Conservation (phyloP, 2,329 filamentous ascomycete species). For the Fusarium solani-melongenae region DNA sequence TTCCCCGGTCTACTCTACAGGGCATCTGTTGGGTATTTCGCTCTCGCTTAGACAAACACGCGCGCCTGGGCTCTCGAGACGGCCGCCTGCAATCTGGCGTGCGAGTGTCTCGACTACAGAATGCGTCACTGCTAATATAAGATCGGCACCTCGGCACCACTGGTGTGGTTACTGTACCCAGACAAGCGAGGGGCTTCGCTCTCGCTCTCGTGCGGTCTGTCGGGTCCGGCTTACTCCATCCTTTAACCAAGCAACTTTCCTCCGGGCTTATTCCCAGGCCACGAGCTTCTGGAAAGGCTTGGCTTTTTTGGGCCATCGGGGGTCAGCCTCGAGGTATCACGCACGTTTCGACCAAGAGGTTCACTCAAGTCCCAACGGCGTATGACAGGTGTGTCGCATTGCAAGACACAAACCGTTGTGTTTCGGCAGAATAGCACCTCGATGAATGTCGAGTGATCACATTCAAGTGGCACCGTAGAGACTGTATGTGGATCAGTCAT, state of each 20-base stretch:
- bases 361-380: conserved; percentile 4
- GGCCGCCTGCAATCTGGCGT: background rate
- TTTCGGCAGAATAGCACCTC: conserved; percentile 31
- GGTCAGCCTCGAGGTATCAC: background rate
- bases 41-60: conserved; percentile 10
- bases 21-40: background rate
- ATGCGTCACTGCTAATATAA: conserved; percentile 14
- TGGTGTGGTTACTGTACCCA: background rate
- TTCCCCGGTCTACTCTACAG: background rate
- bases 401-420: conserved; percentile 23
- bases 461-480: conserved; percentile 4
- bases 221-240: background rate
- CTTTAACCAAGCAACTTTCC: background rate
- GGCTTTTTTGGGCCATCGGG: background rate
- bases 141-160: conserved; percentile 29
- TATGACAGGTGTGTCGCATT: conserved; percentile 21
- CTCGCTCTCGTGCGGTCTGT: background rate
- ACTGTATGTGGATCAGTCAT: background rate
- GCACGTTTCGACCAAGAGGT: background rate
- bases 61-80: background rate
- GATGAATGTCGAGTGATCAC: conserved; percentile 36
- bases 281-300: conserved; percentile 13
- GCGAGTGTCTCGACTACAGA: background rate
- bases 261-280: conserved; percentile 13
- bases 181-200: background rate